Percentiles rank a stretch among this genome's conserved stretches.
phyloP scores from a whole-genome alignment of 2,329 filamentous ascomycete genomes.

The Fusarium sp. region DNA sequence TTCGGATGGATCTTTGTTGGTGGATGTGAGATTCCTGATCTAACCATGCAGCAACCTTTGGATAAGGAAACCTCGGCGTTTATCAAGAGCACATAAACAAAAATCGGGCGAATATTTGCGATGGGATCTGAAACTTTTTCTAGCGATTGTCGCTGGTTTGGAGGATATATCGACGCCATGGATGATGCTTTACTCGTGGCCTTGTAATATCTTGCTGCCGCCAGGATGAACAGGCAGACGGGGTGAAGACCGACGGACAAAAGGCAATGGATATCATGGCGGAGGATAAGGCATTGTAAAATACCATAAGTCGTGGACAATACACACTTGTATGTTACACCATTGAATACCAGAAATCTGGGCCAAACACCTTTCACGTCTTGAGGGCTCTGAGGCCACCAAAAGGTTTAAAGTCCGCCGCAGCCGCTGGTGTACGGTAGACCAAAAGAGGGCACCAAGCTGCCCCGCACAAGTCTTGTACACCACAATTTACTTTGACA shows the following conservation, averaged over 20 bases:
- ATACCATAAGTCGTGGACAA: conserved; percentile 23
- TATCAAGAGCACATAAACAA: neutral
- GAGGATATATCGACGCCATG: neutral
- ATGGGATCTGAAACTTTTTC: conserved; percentile 1
- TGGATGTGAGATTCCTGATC: conserved; percentile 6
- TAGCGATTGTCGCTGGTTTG: neutral
- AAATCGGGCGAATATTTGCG: neutral
- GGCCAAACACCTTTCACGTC: neutral
- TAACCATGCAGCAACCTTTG: conserved; percentile 23
- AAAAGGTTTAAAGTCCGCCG: conserved; percentile 21
- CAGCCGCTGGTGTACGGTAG: conserved; percentile 24
- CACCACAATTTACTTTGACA: conserved; percentile 2
- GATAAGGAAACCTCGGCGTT: neutral
- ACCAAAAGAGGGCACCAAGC: conserved; percentile 27
- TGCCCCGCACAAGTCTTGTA: conserved; percentile 28
- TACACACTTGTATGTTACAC: conserved; percentile 11
- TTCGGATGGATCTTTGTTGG: neutral
- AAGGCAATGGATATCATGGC: conserved; percentile 17
- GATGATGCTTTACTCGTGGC: neutral
- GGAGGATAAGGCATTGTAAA: conserved; percentile 17
- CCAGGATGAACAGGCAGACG: neutral
- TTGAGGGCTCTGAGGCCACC: conserved; percentile 28
- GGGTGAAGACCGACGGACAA: conserved; percentile 24
- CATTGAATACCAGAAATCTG: conserved; percentile 3
- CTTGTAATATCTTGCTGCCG: conserved; percentile 4